These are phyloP conservation scores for Candida smagusa DNA, from an alignment of 1,139 yeast genomes.

Conservation along the genomic window DNA sequence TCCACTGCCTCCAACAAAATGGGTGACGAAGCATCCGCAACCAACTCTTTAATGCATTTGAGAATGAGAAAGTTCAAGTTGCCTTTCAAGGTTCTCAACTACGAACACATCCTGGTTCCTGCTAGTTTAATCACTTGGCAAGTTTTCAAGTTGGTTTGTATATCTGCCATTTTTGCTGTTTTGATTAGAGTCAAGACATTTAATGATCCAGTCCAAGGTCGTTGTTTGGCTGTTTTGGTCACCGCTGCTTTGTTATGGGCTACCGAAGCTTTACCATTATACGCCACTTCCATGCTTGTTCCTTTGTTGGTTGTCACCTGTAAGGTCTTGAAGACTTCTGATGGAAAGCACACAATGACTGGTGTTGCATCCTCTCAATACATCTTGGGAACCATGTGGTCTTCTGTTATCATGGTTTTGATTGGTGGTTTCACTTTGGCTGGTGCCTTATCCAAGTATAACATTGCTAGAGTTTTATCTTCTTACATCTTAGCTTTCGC, in stretches of 20 bases:
- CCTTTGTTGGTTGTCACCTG: conserved; percentile 77
- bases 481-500: conserved; percentile 77
- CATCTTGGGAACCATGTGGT: conserved; percentile 89
- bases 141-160: conserved; percentile 43
- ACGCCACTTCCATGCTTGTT: conserved; percentile 76
- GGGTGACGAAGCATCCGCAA: conserved; percentile 28
- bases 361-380: conserved; percentile 72
- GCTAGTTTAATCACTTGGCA: conserved; percentile 31
- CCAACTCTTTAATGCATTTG: conserved; percentile 23
- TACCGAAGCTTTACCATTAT: conserved; percentile 85
- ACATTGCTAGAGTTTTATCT: conserved; percentile 81
- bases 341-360: conserved; percentile 48
- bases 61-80: conserved; percentile 18
- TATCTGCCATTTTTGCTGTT: conserved; percentile 43
- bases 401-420: conserved; percentile 82
- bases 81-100: conserved; percentile 20
- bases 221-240: conserved; percentile 79
- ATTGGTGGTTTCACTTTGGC: conserved; percentile 94
- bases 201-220: conserved; percentile 61
- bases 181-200: conserved; percentile 58
- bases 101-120: conserved; percentile 22
- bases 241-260: conserved; percentile 89
- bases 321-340: conserved; percentile 60
- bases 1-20: conserved; percentile 25
- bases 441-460: conserved; percentile 87